Conservation (phyloP, 2,329 filamentous ascomycete genomes). For the Aspergillus ibericus region DNA sequence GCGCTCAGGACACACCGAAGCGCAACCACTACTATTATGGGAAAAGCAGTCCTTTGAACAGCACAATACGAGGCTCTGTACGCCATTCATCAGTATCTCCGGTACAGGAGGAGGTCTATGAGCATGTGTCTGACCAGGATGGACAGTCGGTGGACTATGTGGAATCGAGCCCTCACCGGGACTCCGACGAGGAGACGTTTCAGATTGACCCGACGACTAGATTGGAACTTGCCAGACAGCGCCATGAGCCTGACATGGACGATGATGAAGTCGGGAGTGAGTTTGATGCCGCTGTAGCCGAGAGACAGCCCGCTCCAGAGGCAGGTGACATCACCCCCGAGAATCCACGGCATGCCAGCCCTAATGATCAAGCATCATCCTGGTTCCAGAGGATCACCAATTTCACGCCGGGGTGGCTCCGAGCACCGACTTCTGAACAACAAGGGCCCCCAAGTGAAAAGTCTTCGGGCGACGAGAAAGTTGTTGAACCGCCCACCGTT, state of each 20-base stretch:
- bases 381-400: slow-evolving; percentile 40
- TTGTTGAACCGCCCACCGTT: slow-evolving; percentile 16
- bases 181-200: slow-evolving; percentile 23
- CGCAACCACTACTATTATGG: slow-evolving; percentile 38
- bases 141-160: slow-evolving; percentile 25
- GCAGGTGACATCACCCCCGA: slow-evolving; percentile 25
- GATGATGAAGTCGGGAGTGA: slow-evolving; percentile 13
- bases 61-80: slow-evolving; percentile 18
- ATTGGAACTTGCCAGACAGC: slow-evolving; percentile 19
- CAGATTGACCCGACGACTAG: slow-evolving; percentile 26
- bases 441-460: slow-evolving; percentile 12
- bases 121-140: slow-evolving; percentile 20
- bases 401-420: slow-evolving; percentile 37
- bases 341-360: slow-evolving; percentile 14
- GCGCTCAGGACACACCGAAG: slow-evolving; percentile 37
- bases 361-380: slow-evolving; percentile 30
- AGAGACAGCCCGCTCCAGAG: slow-evolving; percentile 15
- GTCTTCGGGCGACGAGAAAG: slow-evolving; percentile 18
- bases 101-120: slow-evolving; percentile 13
- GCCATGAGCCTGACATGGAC: slow-evolving; percentile 8
- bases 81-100: slow-evolving; percentile 14
- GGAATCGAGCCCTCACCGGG: slow-evolving; percentile 27
- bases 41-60: slow-evolving; percentile 31
- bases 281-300: slow-evolving; percentile 17
- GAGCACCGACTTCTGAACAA: slow-evolving; percentile 28